phyloP scores from a whole-genome alignment of 805 yeast species.

The Kodamaea hsintzibuensis region DNA sequence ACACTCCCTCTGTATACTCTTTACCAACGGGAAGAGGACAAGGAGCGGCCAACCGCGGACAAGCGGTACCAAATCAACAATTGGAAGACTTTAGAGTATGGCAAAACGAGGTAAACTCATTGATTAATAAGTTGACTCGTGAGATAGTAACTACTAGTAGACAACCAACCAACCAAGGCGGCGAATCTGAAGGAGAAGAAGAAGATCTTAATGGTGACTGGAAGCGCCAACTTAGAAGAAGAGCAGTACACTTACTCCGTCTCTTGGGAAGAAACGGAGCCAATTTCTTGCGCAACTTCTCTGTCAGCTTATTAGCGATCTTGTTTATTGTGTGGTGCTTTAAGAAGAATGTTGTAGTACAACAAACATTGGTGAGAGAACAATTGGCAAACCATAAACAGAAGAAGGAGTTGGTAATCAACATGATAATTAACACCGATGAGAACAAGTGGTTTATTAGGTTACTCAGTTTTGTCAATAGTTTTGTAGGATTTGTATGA shows the following conservation, averaged over 20 bases:
- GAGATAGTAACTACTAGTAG: conserved; percentile 26
- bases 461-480: conserved; percentile 35
- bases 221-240: background rate
- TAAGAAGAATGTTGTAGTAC: conserved; percentile 40
- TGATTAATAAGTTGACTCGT: conserved; percentile 45
- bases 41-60: background rate
- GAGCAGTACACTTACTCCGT: conserved; percentile 20
- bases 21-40: conserved; percentile 10
- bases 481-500: conserved; percentile 44
- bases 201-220: conserved; percentile 5
- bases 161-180: background rate
- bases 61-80: conserved; percentile 7
- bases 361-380: conserved; percentile 39
- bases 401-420: conserved; percentile 41
- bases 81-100: conserved; percentile 48
- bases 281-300: conserved; percentile 33
- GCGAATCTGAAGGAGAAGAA: background rate
- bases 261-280: conserved; percentile 30
- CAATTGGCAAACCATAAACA: conserved; percentile 21
- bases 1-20: conserved; percentile 16
- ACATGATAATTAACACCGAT: conserved; percentile 43
- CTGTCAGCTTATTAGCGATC: conserved; percentile 37
- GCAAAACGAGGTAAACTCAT: conserved; percentile 54
- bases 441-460: conserved; percentile 47
- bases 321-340: conserved; percentile 44